Conservation (phyloP, 176 grass and related monocot genomes). For the Bonia amplexicaulis region DNA sequence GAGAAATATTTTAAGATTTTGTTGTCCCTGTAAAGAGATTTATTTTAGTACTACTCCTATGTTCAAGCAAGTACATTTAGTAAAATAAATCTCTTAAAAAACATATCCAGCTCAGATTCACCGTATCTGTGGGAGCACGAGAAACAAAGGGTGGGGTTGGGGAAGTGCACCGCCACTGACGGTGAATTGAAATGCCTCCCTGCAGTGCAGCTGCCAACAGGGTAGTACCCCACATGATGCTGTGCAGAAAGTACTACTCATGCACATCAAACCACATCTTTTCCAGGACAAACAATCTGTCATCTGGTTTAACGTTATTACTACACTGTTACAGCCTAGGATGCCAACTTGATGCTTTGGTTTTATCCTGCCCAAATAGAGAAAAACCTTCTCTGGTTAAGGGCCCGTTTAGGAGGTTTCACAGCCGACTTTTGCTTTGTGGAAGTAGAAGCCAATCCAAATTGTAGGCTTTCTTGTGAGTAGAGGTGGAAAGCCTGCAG, state of each 20-base stretch:
- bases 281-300: not conserved
- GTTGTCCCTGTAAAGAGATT: no score
- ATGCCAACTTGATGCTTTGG: not conserved
- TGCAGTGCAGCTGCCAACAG: not conserved
- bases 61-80: no score
- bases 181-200: conserved; percentile 9
- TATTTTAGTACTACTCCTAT: no score
- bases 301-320: not conserved
- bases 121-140: not conserved
- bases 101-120: not conserved
- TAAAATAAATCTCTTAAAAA: no score
- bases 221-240: conserved; percentile 20
- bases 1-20: no score
- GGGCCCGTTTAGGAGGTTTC: no score
- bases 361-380: not conserved
- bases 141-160: not conserved
- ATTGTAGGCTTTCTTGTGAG: no score
- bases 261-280: conserved; percentile 32
- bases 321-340: not conserved
- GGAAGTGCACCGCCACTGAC: not conserved
- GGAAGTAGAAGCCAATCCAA: no score
- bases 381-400: no score
- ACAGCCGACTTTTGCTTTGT: no score
- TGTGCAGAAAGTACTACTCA: conserved; percentile 31
- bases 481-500: no score